These are phyloP conservation scores for Botrytis tulipae DNA, from an alignment of 2,329 filamentous ascomycete species.

Conservation along the genomic window DNA sequence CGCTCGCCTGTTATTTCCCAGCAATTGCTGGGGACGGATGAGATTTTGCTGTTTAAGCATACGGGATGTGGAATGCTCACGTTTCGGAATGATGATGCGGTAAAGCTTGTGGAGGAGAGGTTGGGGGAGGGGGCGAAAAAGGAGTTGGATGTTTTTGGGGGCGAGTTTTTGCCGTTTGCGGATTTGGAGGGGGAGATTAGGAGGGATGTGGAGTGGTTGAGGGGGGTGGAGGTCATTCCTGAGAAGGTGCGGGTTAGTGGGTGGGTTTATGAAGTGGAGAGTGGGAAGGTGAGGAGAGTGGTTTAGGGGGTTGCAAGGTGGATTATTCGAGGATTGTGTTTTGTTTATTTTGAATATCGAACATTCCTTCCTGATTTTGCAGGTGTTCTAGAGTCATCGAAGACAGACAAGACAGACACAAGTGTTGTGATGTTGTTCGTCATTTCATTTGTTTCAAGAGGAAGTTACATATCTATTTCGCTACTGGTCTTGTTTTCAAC, in stretches of 20 bases:
- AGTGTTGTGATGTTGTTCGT: not conserved
- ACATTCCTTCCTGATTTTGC: not conserved
- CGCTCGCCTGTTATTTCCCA: conserved; percentile 76
- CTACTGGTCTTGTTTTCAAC: not conserved
- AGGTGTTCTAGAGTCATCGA: not conserved
- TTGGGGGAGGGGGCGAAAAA: conserved; percentile 46
- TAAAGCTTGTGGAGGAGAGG: conserved; percentile 56
- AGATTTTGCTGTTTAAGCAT: conserved; percentile 55
- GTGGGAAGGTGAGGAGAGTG: conserved; percentile 57
- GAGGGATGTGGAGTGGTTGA: conserved; percentile 65
- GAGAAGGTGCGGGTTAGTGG: conserved; percentile 62
- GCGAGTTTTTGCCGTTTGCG: conserved; percentile 46
- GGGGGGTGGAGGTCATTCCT: conserved; percentile 57
- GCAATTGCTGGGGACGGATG: conserved; percentile 72
- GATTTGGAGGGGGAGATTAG: conserved; percentile 63
- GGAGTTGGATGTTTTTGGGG: conserved; percentile 38
- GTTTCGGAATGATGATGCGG: conserved; percentile 59
- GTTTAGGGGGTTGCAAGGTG: conserved; percentile 35
- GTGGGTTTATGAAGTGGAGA: conserved; percentile 78
- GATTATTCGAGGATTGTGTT: not conserved
- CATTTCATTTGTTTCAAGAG: not conserved
- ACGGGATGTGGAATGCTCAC: conserved; percentile 73
- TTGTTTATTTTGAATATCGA: not conserved
- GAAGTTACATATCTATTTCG: not conserved
- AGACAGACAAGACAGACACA: not conserved